Evolutionary conservation across 2,329 filamentous ascomycete genomes (phyloP).

Genomic region (Trichoderma semiorbis): DNA sequence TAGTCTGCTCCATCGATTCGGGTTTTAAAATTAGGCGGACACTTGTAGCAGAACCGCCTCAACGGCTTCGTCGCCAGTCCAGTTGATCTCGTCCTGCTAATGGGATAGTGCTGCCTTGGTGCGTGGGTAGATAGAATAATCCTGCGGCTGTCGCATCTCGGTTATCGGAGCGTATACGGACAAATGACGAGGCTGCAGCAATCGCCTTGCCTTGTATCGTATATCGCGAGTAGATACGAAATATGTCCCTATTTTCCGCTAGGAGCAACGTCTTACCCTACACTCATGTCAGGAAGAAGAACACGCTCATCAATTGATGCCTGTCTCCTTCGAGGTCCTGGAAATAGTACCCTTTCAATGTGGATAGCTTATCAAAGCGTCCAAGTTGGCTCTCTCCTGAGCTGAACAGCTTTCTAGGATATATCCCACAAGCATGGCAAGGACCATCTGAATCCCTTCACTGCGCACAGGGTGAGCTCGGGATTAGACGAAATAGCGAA

Average conservation of each 20-base stretch:
- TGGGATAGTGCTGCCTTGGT: not conserved
- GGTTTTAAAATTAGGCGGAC: not conserved
- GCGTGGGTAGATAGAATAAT: not conserved
- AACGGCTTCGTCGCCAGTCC: not conserved
- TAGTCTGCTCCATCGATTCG: slow-evolving; percentile 1
- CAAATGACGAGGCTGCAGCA: not conserved
- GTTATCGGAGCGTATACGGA: not conserved
- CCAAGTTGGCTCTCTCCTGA: not conserved
- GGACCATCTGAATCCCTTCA: not conserved
- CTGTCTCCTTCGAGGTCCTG: too few relatives aligned
- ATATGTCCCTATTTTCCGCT: not conserved
- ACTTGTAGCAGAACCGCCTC: not conserved
- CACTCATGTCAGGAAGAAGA: not conserved
- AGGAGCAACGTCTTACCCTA: not conserved
- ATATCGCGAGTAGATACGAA: not conserved
- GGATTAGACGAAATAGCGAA: not conserved
- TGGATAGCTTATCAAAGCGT: not conserved
- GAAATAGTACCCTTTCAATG: not conserved
- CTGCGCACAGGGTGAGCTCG: not conserved
- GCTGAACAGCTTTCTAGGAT: not conserved
- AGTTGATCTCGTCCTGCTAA: not conserved
- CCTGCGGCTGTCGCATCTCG: not conserved
- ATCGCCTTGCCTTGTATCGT: not conserved
- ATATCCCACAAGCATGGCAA: not conserved
- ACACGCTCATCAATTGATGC: not conserved